Evolutionary conservation across 1,284 basidiomycete genomes (phyloP).

Genomic region (Agroathelia rolfsii): DNA sequence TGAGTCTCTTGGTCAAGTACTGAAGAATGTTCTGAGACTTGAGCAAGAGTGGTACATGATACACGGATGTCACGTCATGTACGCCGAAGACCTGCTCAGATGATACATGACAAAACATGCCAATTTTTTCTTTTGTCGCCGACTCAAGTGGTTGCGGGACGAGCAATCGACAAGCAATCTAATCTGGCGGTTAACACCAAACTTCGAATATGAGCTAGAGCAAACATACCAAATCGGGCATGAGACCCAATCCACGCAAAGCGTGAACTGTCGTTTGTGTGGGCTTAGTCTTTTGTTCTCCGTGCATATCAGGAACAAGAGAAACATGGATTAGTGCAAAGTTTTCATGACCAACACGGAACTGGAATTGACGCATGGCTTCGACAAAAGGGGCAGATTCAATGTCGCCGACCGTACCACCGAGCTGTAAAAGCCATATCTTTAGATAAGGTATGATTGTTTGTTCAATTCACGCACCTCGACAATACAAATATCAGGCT

Average conservation of each 20-base stretch:
- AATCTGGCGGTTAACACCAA: conserved; percentile 4
- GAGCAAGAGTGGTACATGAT: conserved; percentile 93
- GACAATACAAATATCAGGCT: conserved; percentile 95
- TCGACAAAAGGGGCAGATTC: conserved; percentile 97
- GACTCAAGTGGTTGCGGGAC: conserved; percentile 66
- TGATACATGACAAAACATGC: conserved; percentile 98
- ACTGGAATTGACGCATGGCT: conserved; percentile 99
- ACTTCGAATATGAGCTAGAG: too few species aligned
- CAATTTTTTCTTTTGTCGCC: conserved; percentile 90
- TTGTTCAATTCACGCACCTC: conserved; percentile 45
- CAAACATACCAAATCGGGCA: conserved; percentile 85
- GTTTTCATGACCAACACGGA: conserved; percentile 94
- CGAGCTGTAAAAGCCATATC: conserved; percentile 53
- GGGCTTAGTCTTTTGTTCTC: conserved; percentile 99
- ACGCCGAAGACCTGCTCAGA: conserved; percentile 93
- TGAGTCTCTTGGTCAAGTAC: conserved; percentile 77
- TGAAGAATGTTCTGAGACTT: conserved; percentile 87
- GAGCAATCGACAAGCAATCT: conserved; percentile 89
- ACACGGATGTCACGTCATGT: conserved; percentile 94
- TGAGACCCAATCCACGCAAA: conserved; percentile 84
- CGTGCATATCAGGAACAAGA: conserved; percentile 96
- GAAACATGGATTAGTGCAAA: conserved; percentile 97
- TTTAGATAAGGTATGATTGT: too few species aligned
- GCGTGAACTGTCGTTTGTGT: conserved; percentile 98
- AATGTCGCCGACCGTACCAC: conserved; percentile 93